Evolutionary conservation across 73 alveolate species (phyloP).

Genomic region (Breviolum minutum): DNA sequence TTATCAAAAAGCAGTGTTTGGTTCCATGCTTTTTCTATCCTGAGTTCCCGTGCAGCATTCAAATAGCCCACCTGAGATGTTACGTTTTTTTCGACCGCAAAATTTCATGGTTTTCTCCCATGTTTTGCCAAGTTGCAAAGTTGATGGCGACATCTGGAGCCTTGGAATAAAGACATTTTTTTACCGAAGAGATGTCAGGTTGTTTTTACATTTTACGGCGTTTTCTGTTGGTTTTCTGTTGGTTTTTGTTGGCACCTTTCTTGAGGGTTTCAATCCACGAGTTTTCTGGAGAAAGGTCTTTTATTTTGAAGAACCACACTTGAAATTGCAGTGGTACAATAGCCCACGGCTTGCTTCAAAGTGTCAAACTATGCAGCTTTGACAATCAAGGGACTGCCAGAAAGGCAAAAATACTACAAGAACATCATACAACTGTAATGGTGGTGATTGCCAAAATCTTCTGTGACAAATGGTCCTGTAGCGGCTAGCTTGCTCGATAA

Average conservation of each 20-base stretch:
- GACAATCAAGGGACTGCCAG: too few relatives aligned
- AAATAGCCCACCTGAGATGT: neutral
- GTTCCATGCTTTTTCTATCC: neutral
- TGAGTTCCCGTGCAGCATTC: neutral
- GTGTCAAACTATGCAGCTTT: too few relatives aligned
- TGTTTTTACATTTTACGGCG: neutral
- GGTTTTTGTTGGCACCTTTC: neutral
- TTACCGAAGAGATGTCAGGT: neutral
- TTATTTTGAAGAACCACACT: neutral
- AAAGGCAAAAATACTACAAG: too few relatives aligned
- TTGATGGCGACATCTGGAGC: conserved; percentile 12
- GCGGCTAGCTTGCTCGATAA: too few relatives aligned
- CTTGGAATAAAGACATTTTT: neutral
- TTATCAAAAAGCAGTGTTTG: too few relatives aligned
- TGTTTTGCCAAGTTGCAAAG: neutral
- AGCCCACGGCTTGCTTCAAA: too few relatives aligned
- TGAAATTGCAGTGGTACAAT: neutral
- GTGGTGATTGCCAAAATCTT: too few relatives aligned
- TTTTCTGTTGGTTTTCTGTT: too few relatives aligned
- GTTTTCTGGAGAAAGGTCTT: too few relatives aligned
- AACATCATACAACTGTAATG: too few relatives aligned
- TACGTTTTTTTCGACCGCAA: too few relatives aligned
- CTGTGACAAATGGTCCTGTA: too few relatives aligned
- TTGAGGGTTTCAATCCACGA: neutral
- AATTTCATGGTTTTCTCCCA: neutral